Conservation (phyloP, 164 flowering plant genomes). For the Houttuynia cordata region DNA sequence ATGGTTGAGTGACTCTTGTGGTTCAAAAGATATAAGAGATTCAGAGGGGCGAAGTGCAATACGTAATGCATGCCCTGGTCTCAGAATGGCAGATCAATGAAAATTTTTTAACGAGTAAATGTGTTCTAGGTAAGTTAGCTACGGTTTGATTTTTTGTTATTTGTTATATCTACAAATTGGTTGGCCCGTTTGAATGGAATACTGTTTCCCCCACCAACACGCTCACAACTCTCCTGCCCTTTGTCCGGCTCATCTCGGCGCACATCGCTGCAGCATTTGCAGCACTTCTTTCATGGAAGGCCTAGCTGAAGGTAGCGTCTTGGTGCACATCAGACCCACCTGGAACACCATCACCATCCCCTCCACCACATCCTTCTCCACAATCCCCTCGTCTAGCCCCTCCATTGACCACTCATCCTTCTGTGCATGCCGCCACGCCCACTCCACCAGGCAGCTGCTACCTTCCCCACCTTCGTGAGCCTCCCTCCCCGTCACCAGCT, state of each 20-base stretch:
- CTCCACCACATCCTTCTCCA: conserved; percentile 27
- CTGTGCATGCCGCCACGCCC: conserved; percentile 42
- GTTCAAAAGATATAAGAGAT: too few species aligned
- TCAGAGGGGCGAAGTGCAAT: too few species aligned
- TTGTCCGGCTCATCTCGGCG: background rate
- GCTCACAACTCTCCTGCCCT: too few species aligned
- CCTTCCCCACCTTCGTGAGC: conserved; percentile 38
- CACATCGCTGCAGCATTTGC: conserved; percentile 23
- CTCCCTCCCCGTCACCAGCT: conserved; percentile 51
- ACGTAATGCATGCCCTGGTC: too few species aligned
- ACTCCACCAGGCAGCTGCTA: conserved; percentile 34
- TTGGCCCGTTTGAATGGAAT: background rate
- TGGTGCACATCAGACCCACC: conserved; percentile 51
- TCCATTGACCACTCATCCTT: conserved; percentile 21
- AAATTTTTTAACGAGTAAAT: too few species aligned
- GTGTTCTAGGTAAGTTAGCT: too few species aligned
- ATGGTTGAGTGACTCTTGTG: too few species aligned
- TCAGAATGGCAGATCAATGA: too few species aligned
- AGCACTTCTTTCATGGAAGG: conserved; percentile 60
- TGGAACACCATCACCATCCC: conserved; percentile 42
- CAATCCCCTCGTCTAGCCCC: conserved; percentile 42
- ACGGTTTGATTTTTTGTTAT: too few species aligned
- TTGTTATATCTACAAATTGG: too few species aligned
- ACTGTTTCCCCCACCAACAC: too few species aligned
- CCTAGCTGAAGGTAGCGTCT: conserved; percentile 30